Base-by-base conservation (phyloP, 208 protist genomes). In the Entamoeba moshkovskii region DNA sequence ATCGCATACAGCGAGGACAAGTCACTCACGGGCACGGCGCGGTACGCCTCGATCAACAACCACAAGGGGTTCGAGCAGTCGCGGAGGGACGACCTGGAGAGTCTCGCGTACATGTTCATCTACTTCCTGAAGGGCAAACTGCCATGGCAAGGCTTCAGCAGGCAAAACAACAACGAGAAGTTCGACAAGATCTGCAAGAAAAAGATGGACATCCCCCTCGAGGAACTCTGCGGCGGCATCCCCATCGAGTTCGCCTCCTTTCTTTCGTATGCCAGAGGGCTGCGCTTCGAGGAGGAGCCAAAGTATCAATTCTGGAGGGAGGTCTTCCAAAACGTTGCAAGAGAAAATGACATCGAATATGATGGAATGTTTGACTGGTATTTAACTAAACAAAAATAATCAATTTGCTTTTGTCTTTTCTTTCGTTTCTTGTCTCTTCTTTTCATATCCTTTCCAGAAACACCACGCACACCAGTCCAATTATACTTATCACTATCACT, bases 1-100 rank as follows among this genome's bases (percentile, higher is more conserved):
- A 99, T 99, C 92, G 97, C 98, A 1, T 99, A 99, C 96, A 97
- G 98, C 93, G 98, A 99, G 94, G 97, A 99, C 94, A 99, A 99
- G 96, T 98, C 97, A 92, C 96, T 99, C 8, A 99, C 98, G 22
- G 99, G 99, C 52, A 99, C 99, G 42, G 99, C 99, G 18, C 97
- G 99, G 49, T 99, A 99, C 96, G 99, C 98, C 85, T 98, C 96
- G 73, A 98, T 99, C 94, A 99, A 99, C 97, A 99, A 98, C 18
- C 99, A 99, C 96, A 95, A 99, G 47, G 99, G 99, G 91, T 98
- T 99, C 59, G 98, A 98, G 93, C 97, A 98, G 95, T 96, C 94
- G 25, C 96, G 98, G 38, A 96, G 98, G 49, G 98, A 99, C 94
- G 98, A 99, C 95, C 96, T 99, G 45, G 99, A 99, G 96, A 97